phyloP scores from a whole-genome alignment of 805 yeast species.

The Saccharomycopsis vini region DNA sequence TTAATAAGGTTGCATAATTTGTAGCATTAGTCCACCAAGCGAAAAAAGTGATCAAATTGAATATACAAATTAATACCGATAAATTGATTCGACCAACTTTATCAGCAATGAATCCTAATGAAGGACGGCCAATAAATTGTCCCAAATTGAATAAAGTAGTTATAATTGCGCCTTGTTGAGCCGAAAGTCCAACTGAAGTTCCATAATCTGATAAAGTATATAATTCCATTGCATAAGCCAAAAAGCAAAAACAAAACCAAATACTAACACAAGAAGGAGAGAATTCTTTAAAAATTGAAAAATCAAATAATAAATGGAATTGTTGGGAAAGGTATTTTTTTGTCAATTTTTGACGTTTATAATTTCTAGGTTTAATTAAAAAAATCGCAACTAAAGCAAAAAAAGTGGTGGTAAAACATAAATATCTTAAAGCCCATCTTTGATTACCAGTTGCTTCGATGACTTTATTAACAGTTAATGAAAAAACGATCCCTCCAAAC shows the following conservation, averaged over 20 bases:
- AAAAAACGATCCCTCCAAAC: slow-evolving; percentile 29
- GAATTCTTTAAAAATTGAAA: slow-evolving; percentile 25
- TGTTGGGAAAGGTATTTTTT: slow-evolving; percentile 22
- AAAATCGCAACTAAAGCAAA: slow-evolving; percentile 8
- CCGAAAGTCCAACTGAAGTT: slow-evolving; percentile 37
- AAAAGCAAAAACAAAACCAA: slow-evolving; percentile 32
- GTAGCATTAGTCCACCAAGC: slow-evolving; percentile 42
- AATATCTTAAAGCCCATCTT: slow-evolving; percentile 18
- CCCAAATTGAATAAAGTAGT: slow-evolving; percentile 39
- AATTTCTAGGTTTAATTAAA: slow-evolving; percentile 25
- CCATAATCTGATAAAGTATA: slow-evolving; percentile 42
- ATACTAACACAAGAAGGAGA: slow-evolving; percentile 29
- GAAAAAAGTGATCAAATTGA: slow-evolving; percentile 28
- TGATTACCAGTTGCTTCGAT: slow-evolving; percentile 21
- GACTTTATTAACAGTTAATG: slow-evolving; percentile 23
- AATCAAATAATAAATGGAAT: slow-evolving; percentile 30
- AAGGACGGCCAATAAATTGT: slow-evolving; percentile 43
- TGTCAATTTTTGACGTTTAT: slow-evolving; percentile 23
- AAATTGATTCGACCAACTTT: slow-evolving; percentile 39
- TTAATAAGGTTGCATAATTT: slow-evolving; percentile 32
- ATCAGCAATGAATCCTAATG: slow-evolving; percentile 39
- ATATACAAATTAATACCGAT: slow-evolving; percentile 26
- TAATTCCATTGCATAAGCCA: slow-evolving; percentile 36
- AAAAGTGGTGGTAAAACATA: slow-evolving; percentile 8
- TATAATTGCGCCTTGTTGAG: slow-evolving; percentile 36